Percentiles rank a stretch among this genome's conserved stretches.
These are phyloP conservation scores for Termitomyces sp. DNA, from an alignment of 768 basidiomycete species.

Conservation along the genomic window DNA sequence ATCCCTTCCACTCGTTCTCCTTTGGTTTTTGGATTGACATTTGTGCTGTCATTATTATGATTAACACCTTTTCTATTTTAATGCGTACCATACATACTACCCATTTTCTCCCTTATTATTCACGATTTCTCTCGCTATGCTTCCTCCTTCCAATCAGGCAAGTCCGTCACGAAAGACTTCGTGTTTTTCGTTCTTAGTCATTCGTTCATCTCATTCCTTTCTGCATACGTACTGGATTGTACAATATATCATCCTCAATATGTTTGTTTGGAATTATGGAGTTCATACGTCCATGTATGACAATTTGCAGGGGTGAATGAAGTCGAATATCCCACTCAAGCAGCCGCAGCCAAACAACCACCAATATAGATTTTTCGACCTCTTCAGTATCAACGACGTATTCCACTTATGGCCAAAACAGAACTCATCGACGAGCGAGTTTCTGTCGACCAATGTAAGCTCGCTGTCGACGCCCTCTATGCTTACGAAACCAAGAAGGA, in stretches of 20 bases:
- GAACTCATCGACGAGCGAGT: constrained; percentile 68
- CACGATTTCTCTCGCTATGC: constrained; percentile 12
- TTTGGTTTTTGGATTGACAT: constrained; percentile 3
- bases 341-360: constrained; percentile 14
- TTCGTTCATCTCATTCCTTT: constrained; percentile 2
- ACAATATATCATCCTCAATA: constrained; percentile 10
- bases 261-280: constrained; percentile 11
- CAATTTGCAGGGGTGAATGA: too few relatives aligned
- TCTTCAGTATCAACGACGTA: neutral
- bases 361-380: constrained; percentile 13
- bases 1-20: constrained; percentile 10
- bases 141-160: neutral
- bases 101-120: neutral
- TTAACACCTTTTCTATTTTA: constrained; percentile 7
- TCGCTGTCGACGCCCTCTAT: constrained; percentile 76
- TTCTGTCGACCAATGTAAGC: constrained; percentile 64
- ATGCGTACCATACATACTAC: constrained; percentile 7
- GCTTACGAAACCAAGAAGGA: constrained; percentile 62
- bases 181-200: constrained; percentile 3
- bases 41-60: constrained; percentile 8
- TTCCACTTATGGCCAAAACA: constrained; percentile 34
- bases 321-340: too few relatives aligned
- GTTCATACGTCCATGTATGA: neutral
- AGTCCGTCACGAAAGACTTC: constrained; percentile 1
- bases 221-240: constrained; percentile 15